A percentile compares a stretch with the other conserved stretches of the same genome.
phyloP scores from a whole-genome alignment of 2,329 filamentous ascomycete genomes.

The Chaetomiaceae sp. region DNA sequence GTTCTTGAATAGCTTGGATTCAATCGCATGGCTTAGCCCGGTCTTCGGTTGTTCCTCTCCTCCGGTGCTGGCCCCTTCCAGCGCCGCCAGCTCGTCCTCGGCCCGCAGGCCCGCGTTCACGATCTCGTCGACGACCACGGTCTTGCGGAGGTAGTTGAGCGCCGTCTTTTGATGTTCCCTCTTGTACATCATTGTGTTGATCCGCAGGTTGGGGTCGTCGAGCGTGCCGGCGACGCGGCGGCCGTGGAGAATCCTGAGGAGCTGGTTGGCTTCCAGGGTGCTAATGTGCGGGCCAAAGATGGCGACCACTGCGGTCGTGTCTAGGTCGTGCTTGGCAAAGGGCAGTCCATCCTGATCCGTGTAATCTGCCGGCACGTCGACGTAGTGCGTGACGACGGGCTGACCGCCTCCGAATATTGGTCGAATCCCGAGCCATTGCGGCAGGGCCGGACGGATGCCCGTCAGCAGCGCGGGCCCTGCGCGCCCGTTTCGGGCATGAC shows the following conservation, averaged over 20 bases:
- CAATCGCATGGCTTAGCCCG: slow-evolving; percentile 13
- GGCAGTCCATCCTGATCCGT: slow-evolving; percentile 50
- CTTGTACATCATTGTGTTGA: slow-evolving; percentile 44
- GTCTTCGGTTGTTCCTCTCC: slow-evolving; percentile 17
- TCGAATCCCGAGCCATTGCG: slow-evolving; percentile 14
- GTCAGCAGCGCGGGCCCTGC: not conserved
- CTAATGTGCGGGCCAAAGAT: slow-evolving; percentile 49
- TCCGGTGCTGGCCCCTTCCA: slow-evolving; percentile 37
- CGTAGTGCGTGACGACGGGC: slow-evolving; percentile 47
- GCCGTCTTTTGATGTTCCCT: slow-evolving; percentile 40
- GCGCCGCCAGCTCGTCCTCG: slow-evolving; percentile 54
- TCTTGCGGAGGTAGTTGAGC: slow-evolving; percentile 51
- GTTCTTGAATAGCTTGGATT: slow-evolving; percentile 25
- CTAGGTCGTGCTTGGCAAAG: slow-evolving; percentile 48
- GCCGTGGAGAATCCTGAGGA: slow-evolving; percentile 57
- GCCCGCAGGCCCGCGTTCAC: slow-evolving; percentile 56
- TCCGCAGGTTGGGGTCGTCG: slow-evolving; percentile 49
- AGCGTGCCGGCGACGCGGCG: slow-evolving; percentile 60
- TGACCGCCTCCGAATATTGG: slow-evolving; percentile 29
- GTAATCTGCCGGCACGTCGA: slow-evolving; percentile 54
- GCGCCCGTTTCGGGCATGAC: not conserved
- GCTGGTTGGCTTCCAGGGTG: slow-evolving; percentile 43
- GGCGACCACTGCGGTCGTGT: slow-evolving; percentile 39
- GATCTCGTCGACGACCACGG: slow-evolving; percentile 54
- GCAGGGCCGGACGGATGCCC: slow-evolving; percentile 1